A percentile compares a stretch with the other conserved stretches of the same genome.
phyloP scores from a whole-genome alignment of 208 protist species.

The Naegleria gruberi region DNA sequence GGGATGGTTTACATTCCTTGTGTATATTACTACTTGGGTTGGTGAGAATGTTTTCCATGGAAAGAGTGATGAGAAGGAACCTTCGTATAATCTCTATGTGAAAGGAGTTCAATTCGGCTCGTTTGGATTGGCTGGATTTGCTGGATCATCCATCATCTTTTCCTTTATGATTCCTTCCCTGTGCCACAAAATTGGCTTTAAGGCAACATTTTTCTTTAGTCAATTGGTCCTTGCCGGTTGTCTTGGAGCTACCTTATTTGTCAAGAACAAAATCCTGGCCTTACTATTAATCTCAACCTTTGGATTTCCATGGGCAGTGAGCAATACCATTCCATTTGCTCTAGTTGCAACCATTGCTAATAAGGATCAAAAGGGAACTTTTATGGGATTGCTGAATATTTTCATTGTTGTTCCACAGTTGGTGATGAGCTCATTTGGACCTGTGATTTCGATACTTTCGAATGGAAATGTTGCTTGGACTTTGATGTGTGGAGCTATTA shows the following conservation, averaged over 20 bases:
- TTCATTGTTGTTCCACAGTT: constrained; percentile 25
- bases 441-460: background rate
- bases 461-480: background rate
- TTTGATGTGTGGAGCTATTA: background rate
- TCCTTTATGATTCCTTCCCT: background rate
- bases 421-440: background rate
- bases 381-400: constrained; percentile 20
- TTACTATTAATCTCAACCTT: background rate
- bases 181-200: background rate
- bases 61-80: background rate
- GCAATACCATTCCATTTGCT: constrained; percentile 8
- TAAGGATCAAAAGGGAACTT: background rate
- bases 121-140: constrained; percentile 22
- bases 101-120: constrained; percentile 17
- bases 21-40: constrained; percentile 19
- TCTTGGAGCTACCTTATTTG: background rate
- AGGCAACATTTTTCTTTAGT: background rate
- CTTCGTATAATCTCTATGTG: background rate
- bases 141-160: background rate
- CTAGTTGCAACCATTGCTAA: background rate
- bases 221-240: background rate
- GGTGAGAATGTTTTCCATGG: constrained; percentile 14
- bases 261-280: background rate
- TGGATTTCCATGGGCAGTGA: constrained; percentile 23
- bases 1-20: constrained; percentile 21